A percentile compares a stretch with the other conserved stretches of the same genome.
Evolutionary conservation across 805 yeast genomes (phyloP).

Genomic region (Saturnispora hagleri): DNA sequence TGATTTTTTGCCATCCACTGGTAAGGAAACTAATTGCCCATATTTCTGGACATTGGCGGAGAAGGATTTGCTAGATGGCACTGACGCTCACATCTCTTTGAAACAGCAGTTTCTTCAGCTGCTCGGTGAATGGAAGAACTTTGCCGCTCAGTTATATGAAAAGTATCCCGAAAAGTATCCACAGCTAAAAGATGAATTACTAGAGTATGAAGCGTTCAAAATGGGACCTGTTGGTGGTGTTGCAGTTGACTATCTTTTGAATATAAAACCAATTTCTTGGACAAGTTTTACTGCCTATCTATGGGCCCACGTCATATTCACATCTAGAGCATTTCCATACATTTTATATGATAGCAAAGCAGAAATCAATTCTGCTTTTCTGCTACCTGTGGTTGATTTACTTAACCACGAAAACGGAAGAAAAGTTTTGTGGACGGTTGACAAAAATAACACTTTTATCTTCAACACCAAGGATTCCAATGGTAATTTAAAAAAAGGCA

Average conservation of each 20-base stretch:
- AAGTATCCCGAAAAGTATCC: conserved; percentile 6
- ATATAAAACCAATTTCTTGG: conserved; percentile 35
- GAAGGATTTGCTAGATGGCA: conserved; percentile 45
- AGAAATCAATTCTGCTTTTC: conserved; percentile 42
- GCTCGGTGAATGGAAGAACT: conserved; percentile 52
- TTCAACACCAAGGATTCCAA: conserved; percentile 33
- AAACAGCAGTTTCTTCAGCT: conserved; percentile 36
- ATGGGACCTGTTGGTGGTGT: conserved; percentile 16
- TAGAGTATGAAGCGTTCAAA: conserved; percentile 20
- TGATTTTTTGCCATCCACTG: conserved; percentile 34
- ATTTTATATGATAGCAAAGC: conserved; percentile 37
- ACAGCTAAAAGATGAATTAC: conserved; percentile 15
- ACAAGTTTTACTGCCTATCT: conserved; percentile 55
- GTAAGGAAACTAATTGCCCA: conserved; percentile 47
- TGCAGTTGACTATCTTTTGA: conserved; percentile 13
- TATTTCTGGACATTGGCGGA: conserved; percentile 54
- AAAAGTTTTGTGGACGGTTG: conserved; percentile 52
- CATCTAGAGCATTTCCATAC: conserved; percentile 76
- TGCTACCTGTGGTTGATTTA: conserved; percentile 71
- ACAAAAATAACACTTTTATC: conserved; percentile 17
- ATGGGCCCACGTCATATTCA: conserved; percentile 66
- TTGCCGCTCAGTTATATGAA: conserved; percentile 18
- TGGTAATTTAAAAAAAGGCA: conserved; percentile 28
- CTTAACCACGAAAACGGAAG: conserved; percentile 58
- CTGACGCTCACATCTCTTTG: conserved; percentile 56